Conservation (phyloP, 1,139 yeast genomes). For the Taphrina pruni region DNA sequence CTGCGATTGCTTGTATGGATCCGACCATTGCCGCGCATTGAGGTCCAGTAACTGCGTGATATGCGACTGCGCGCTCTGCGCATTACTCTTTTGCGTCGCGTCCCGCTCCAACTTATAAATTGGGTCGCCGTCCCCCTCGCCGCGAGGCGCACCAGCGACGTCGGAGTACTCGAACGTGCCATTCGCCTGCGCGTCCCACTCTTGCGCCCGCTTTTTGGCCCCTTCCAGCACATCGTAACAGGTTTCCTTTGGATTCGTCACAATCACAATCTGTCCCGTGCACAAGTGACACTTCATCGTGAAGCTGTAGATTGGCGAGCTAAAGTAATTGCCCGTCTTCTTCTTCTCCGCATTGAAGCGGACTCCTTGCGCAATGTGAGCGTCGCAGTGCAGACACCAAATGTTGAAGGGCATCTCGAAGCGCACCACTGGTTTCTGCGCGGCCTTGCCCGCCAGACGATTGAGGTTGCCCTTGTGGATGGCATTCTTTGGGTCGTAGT, state of each 20-base stretch:
- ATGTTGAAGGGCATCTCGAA: conserved; percentile 52
- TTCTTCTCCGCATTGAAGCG: conserved; percentile 52
- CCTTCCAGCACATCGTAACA: conserved; percentile 49
- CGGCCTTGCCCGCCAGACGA: conserved; percentile 49
- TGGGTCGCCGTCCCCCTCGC: conserved; percentile 42
- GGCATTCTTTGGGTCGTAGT: conserved; percentile 50
- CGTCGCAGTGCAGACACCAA: conserved; percentile 49
- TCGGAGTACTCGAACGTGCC: conserved; percentile 44
- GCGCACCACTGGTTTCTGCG: conserved; percentile 49
- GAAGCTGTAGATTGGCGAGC: conserved; percentile 51
- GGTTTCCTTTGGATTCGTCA: conserved; percentile 52
- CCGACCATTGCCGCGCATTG: conserved; percentile 45
- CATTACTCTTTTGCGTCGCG: conserved; percentile 31
- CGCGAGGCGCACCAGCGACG: conserved; percentile 13
- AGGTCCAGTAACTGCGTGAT: conserved; percentile 42
- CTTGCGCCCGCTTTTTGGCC: conserved; percentile 47
- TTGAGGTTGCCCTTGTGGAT: conserved; percentile 51
- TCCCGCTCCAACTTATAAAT: conserved; percentile 44
- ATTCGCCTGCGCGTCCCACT: conserved; percentile 42
- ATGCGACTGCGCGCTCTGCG: conserved; percentile 37
- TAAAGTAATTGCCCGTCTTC: conserved; percentile 49
- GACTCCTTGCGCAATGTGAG: conserved; percentile 50
- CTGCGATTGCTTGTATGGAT: conserved; percentile 46
- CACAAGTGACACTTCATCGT: conserved; percentile 50
- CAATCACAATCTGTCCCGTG: conserved; percentile 48